These are phyloP conservation scores for Saccharomyces paradoxus DNA, from an alignment of 805 yeast species.

Conservation along the genomic window DNA sequence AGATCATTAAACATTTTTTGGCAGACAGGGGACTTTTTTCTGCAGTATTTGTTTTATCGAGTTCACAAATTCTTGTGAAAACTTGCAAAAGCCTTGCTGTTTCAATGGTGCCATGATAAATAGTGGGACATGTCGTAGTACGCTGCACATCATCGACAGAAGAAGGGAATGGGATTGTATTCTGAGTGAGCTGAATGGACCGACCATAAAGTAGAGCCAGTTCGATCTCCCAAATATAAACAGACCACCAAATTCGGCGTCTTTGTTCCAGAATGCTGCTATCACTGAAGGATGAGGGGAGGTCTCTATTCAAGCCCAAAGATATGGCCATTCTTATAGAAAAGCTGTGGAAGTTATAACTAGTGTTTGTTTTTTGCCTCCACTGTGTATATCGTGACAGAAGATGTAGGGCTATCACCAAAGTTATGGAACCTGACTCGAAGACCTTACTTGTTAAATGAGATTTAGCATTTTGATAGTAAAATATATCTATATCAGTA, in stretches of 20 bases:
- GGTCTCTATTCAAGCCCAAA: slow-evolving; percentile 52
- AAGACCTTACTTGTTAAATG: slow-evolving; percentile 40
- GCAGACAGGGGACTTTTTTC: slow-evolving; percentile 34
- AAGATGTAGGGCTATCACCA: slow-evolving; percentile 45
- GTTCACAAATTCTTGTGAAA: slow-evolving; percentile 39
- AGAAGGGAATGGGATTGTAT: slow-evolving; percentile 43
- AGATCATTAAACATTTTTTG: slow-evolving; percentile 36
- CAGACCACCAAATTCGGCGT: slow-evolving; percentile 61
- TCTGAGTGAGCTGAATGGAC: slow-evolving; percentile 44
- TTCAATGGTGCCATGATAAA: slow-evolving; percentile 50
- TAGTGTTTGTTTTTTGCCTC: slow-evolving; percentile 58
- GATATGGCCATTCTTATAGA: slow-evolving; percentile 62
- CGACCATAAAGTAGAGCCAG: slow-evolving; percentile 59
- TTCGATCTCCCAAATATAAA: slow-evolving; percentile 55
- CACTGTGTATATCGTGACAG: slow-evolving; percentile 56
- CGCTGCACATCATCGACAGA: slow-evolving; percentile 39
- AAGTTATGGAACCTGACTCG: slow-evolving; percentile 51
- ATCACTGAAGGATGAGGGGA: slow-evolving; percentile 11
- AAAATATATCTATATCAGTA: slow-evolving; percentile 42
- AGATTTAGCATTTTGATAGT: slow-evolving; percentile 46
- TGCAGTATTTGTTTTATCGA: slow-evolving; percentile 34
- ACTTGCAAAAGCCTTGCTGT: slow-evolving; percentile 44
- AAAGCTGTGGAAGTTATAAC: slow-evolving; percentile 59
- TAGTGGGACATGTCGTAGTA: slow-evolving; percentile 38
- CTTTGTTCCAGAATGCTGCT: slow-evolving; percentile 40